Evolutionary conservation across 2,329 filamentous ascomycete species (phyloP).

Genomic region (Penicillium sp.): DNA sequence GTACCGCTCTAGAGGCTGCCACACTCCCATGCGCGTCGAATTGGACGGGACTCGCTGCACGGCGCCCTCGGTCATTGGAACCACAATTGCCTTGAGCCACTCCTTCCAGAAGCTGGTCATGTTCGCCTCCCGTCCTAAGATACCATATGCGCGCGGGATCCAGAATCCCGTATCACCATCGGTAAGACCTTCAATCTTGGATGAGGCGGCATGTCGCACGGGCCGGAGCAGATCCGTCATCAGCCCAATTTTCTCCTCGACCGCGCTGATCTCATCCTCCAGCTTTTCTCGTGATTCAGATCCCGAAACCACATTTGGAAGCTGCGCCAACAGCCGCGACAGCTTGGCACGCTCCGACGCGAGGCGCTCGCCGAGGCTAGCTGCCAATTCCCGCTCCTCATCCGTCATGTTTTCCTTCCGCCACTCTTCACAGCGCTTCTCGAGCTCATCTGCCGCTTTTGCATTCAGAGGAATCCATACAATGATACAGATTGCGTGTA

Average conservation of each 20-base stretch:
- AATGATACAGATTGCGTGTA: conserved; percentile 86
- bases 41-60: conserved; percentile 77
- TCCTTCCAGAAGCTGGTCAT: conserved; percentile 97
- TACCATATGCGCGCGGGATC: conserved; percentile 89
- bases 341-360: conserved; percentile 83
- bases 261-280: conserved; percentile 89
- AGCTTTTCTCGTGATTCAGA: conserved; percentile 73
- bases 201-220: conserved; percentile 85
- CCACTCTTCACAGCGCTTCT: conserved; percentile 74
- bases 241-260: conserved; percentile 92
- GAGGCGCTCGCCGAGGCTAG: conserved; percentile 81
- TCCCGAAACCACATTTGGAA: conserved; percentile 74
- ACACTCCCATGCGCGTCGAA: conserved; percentile 84
- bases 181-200: conserved; percentile 93
- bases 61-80: conserved; percentile 87
- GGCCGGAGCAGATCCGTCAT: conserved; percentile 96
- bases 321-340: conserved; percentile 75
- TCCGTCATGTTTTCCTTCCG: conserved; percentile 93
- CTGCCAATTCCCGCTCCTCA: conserved; percentile 88
- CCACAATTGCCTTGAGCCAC: conserved; percentile 88
- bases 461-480: conserved; percentile 85
- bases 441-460: conserved; percentile 71
- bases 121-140: conserved; percentile 76
- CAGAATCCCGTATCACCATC: conserved; percentile 93
- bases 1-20: conserved; percentile 94